Evolutionary conservation across 2,329 filamentous ascomycete species (phyloP), one percentile per base, ranked within the genome.

Genomic region (Sphaerulina musiva): DNA sequence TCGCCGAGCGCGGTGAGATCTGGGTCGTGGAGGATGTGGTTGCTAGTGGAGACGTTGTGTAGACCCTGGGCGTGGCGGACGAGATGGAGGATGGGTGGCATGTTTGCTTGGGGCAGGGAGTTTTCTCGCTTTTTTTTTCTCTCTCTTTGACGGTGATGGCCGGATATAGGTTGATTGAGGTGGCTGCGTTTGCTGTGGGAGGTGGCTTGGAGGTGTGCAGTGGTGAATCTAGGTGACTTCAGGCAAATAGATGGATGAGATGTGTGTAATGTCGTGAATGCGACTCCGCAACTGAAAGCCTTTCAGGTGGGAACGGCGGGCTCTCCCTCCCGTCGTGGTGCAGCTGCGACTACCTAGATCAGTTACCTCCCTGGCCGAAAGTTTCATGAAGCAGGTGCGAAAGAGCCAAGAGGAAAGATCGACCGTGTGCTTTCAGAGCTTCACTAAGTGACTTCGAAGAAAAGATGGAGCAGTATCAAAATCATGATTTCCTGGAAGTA

Each of bases 11-110:
- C 76, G 1, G 91, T 95, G 51, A 95, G 80, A 55, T 81, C 75
- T 1, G 91, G 90, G 67, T 96, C 91, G n/a, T 69, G 83, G 40
- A 95, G 75, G 57, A 73, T 66, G 68, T 91, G 85, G 72, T 91
- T 89, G 58, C 79, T 84, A 26, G 75, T 65, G 59, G 66, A 77
- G 66, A 93, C 80, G 71, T 95, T 95, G 78, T 95, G 91, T 68
- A 81, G 82, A 72, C 89, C 90, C 68, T 77, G 71, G 10, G 84
- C 86, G 70, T 89, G 86, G 71, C 86, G 85, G 64, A 89, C 80
- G 61, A 86, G 76, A 70, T 87, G 81, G 60, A 87, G 74, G 14
- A 46, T 57, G 11, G 68, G 68, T 11, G 69, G 55, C 70, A 72
- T 72, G 4, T 26, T 29, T 38, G 34, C 10, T 20, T 20, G 20